Conservation (phyloP, 768 basidiomycete genomes). For the Leccinum barrowsii region DNA sequence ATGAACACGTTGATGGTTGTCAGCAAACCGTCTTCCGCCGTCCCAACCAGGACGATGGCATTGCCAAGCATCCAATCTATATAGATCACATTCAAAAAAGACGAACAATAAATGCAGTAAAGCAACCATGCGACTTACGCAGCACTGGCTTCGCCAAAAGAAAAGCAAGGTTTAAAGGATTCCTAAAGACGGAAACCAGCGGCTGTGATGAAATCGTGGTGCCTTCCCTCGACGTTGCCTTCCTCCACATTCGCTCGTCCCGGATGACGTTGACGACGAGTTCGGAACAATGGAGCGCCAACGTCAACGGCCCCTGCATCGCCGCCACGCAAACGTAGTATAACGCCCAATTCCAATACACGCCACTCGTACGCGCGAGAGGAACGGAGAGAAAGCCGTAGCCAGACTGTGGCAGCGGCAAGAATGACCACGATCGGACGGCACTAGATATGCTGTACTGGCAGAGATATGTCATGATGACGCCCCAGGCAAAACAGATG, state of each 20-base stretch:
- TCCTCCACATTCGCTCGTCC: conserved; percentile 28
- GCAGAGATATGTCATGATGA: conserved; percentile 6
- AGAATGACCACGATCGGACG: conserved; percentile 23
- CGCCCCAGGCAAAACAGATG: conserved; percentile 23
- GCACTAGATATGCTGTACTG: conserved; percentile 6
- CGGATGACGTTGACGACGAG: conserved; percentile 28
- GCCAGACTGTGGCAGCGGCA: conserved; percentile 20
- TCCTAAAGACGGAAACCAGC: conserved; percentile 20
- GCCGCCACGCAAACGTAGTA: conserved; percentile 23
- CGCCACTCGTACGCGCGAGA: conserved; percentile 10
- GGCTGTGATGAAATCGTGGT: conserved; percentile 16
- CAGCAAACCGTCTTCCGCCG: too few relatives aligned
- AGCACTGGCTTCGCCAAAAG: conserved; percentile 23
- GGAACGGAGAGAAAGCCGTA: conserved; percentile 21
- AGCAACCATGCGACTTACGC: conserved; percentile 16
- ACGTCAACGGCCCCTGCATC: conserved; percentile 29
- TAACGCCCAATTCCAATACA: conserved; percentile 23
- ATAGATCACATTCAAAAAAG: background rate
- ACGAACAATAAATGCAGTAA: background rate
- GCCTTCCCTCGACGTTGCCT: conserved; percentile 17
- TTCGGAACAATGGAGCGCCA: conserved; percentile 28
- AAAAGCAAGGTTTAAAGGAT: conserved; percentile 11
- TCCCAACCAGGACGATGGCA: too few relatives aligned
- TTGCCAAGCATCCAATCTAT: conserved; percentile 33
- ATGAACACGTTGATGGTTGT: too few relatives aligned